These are phyloP conservation scores for Zoysia japonica DNA, from an alignment of 176 grass and related monocot species.

Conservation along the genomic window DNA sequence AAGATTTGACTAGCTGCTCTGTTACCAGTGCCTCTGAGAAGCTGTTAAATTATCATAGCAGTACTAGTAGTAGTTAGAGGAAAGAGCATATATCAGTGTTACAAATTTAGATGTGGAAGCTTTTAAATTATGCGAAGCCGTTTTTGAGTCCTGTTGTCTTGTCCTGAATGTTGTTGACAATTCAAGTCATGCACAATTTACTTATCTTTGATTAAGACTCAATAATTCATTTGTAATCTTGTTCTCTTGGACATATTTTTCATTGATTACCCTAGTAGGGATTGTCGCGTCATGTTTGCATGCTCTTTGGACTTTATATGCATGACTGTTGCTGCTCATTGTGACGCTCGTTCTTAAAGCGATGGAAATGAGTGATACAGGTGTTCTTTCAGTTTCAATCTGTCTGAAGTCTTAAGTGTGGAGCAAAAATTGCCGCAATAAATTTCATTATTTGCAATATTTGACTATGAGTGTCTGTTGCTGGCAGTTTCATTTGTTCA, in stretches of 20 bases:
- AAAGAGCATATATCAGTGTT: conserved; percentile 28
- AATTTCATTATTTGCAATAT: neutral
- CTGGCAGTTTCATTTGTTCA: neutral
- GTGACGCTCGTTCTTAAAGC: neutral
- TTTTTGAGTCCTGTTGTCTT: conserved; percentile 2
- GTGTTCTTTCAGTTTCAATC: neutral
- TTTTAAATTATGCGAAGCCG: neutral
- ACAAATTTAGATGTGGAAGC: conserved; percentile 13
- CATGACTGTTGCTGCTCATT: neutral
- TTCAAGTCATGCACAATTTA: conserved; percentile 37
- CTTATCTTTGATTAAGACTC: neutral
- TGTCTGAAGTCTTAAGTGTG: neutral
- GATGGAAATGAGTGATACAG: neutral
- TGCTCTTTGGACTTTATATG: too few species aligned
- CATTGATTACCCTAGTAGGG: neutral
- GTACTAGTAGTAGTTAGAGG: conserved; percentile 26
- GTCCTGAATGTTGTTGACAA: conserved; percentile 23
- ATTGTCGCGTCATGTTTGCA: conserved; percentile 14
- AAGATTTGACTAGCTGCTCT: conserved; percentile 1
- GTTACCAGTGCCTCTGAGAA: neutral
- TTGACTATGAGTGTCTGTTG: neutral
- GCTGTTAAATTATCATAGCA: neutral
- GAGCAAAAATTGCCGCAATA: neutral
- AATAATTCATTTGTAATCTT: conserved; percentile 21
- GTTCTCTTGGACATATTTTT: neutral